These are phyloP conservation scores for Aureobasidium sp. DNA, from an alignment of 2,329 filamentous ascomycete genomes.

Conservation along the genomic window DNA sequence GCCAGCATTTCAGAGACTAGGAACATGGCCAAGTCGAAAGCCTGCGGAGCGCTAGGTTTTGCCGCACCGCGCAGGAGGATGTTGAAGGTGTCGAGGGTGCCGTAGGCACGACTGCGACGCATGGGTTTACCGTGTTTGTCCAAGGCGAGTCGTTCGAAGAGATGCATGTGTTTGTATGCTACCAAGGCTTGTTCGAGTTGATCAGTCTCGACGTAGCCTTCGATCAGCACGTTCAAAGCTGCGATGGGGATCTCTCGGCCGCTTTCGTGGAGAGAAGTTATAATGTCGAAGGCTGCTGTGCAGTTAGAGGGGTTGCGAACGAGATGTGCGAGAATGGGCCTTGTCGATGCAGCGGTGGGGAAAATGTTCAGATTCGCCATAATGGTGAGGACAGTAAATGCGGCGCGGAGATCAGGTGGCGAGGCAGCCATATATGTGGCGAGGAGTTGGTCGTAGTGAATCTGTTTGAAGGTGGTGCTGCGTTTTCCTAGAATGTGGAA, in stretches of 20 bases:
- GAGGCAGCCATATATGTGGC: constrained; percentile 70
- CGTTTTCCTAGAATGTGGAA: constrained; percentile 70
- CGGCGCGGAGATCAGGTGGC: constrained; percentile 64
- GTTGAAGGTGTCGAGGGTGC: constrained; percentile 66
- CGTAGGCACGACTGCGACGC: constrained; percentile 28
- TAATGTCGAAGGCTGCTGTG: constrained; percentile 58
- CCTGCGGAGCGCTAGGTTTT: constrained; percentile 28
- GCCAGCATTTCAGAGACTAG: constrained; percentile 68
- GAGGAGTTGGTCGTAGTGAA: constrained; percentile 85
- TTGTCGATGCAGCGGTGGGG: constrained; percentile 66
- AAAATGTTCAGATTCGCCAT: constrained; percentile 73
- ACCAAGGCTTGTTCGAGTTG: constrained; percentile 59
- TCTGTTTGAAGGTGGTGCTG: constrained; percentile 61
- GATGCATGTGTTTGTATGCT: constrained; percentile 68
- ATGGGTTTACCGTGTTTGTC: not conserved
- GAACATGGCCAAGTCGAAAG: constrained; percentile 66
- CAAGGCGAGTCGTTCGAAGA: constrained; percentile 32
- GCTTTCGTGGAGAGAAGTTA: constrained; percentile 61
- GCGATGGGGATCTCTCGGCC: constrained; percentile 58
- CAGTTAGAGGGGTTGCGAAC: constrained; percentile 51
- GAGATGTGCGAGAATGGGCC: constrained; percentile 67
- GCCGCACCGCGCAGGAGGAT: constrained; percentile 45
- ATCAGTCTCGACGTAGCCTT: constrained; percentile 51
- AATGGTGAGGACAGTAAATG: constrained; percentile 75
- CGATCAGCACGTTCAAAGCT: constrained; percentile 58